Evolutionary conservation across 495 filamentous ascomycete genomes (phyloP).

Genomic region (Xylaria castorea): DNA sequence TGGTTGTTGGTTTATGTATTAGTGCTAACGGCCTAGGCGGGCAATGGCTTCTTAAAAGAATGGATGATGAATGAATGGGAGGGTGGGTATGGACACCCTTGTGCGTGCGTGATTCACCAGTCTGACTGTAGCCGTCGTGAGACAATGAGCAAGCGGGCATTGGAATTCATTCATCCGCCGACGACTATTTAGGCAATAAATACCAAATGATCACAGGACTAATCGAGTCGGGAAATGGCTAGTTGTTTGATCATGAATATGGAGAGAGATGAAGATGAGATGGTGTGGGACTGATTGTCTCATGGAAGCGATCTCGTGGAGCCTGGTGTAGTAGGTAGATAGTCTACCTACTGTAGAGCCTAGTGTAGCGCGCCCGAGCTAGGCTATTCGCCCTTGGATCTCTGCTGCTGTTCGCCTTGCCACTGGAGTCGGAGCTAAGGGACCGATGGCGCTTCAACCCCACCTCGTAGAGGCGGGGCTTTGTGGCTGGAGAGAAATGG

Average conservation of each 20-base stretch:
- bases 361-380: background rate
- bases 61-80: background rate
- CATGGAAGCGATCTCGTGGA: slow-evolving; percentile 3
- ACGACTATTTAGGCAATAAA: background rate
- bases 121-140: background rate
- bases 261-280: background rate
- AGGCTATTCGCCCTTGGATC: too few species aligned
- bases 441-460: background rate
- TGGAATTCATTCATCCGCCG: background rate
- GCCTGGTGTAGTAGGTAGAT: background rate
- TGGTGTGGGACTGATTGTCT: slow-evolving; percentile 3
- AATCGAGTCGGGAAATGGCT: background rate
- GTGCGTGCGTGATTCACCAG: background rate
- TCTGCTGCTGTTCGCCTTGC: too few species aligned
- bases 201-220: background rate
- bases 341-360: too few species aligned
- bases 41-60: background rate
- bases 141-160: background rate
- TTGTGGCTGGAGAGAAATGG: background rate
- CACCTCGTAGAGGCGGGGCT: background rate
- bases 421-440: too few species aligned
- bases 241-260: background rate
- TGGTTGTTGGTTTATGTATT: background rate
- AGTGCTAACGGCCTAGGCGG: background rate
- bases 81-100: background rate